Conservation (phyloP, 2,329 filamentous ascomycete genomes). For the Pseudophaeomoniella oleicola region DNA sequence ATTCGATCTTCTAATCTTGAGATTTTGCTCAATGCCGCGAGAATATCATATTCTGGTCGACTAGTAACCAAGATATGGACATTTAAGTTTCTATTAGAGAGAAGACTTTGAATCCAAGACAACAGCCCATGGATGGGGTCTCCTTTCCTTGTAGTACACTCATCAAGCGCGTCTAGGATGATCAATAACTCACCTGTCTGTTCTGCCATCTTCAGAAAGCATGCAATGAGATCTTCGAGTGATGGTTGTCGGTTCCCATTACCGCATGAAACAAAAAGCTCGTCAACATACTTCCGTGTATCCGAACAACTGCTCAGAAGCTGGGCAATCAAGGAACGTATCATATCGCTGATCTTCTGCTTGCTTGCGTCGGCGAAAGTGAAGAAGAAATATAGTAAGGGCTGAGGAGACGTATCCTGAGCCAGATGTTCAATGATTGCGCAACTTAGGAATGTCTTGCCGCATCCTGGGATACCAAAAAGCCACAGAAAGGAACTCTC, state of each 20-base stretch:
- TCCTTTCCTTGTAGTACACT: slow-evolving; percentile 13
- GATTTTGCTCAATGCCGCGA: slow-evolving; percentile 7
- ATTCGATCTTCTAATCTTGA: slow-evolving; percentile 9
- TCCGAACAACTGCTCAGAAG: slow-evolving; percentile 15
- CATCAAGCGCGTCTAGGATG: slow-evolving; percentile 24
- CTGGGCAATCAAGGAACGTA: slow-evolving; percentile 20
- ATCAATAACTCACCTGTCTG: slow-evolving; percentile 19
- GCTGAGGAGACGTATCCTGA: slow-evolving; percentile 7
- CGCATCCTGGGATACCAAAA: slow-evolving; percentile 23
- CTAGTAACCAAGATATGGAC: slow-evolving; percentile 19
- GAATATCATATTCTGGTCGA: slow-evolving; percentile 19
- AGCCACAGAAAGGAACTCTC: slow-evolving; percentile 24
- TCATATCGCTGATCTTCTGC: slow-evolving; percentile 16
- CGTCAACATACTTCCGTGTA: slow-evolving; percentile 3
- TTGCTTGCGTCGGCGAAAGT: slow-evolving; percentile 22
- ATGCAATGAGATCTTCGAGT: slow-evolving; percentile 9
- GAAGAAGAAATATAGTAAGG: slow-evolving; percentile 26
- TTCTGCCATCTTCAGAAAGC: slow-evolving; percentile 11
- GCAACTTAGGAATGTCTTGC: slow-evolving; percentile 25
- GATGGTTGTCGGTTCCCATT: slow-evolving; percentile 9
- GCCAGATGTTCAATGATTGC: slow-evolving; percentile 19
- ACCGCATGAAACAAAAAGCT: slow-evolving; percentile 6
- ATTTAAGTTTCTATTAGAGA: slow-evolving; percentile 3
- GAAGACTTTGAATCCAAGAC: slow-evolving; percentile 9
- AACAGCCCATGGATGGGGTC: slow-evolving; percentile 12